Conservation (phyloP, 306 rosid genomes). For the Benincasa hispida region DNA sequence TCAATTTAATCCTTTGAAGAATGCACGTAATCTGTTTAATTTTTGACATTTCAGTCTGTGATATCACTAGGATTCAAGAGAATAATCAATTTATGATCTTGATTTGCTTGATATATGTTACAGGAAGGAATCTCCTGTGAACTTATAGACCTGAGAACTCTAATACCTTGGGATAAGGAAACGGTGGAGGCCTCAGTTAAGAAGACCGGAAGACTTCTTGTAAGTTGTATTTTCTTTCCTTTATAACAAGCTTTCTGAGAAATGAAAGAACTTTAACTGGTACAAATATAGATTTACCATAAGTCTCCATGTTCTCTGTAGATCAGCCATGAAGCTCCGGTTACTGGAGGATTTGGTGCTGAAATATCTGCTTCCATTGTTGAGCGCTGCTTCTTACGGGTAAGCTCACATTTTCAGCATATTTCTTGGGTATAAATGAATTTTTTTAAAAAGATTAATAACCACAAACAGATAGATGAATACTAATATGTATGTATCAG, state of each 20-base stretch:
- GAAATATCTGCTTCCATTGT: slow-evolving; percentile 87
- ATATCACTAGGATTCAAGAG: not conserved
- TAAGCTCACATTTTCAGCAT: slow-evolving; percentile 20
- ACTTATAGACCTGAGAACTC: slow-evolving; percentile 79
- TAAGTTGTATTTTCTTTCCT: slow-evolving; percentile 26
- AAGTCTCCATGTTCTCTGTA: slow-evolving; percentile 11
- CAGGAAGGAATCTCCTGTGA: slow-evolving; percentile 98
- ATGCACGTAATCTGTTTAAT: not conserved
- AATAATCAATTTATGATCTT: not conserved
- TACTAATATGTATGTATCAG: not conserved
- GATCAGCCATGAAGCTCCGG: slow-evolving; percentile 98
- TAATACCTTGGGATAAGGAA: slow-evolving; percentile 96
- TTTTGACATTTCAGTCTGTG: not conserved
- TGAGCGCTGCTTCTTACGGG: slow-evolving; percentile 90
- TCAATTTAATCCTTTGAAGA: not conserved
- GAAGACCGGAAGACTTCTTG: slow-evolving; percentile 92
- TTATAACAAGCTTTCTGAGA: not conserved
- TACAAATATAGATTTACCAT: not conserved
- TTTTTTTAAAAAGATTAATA: not conserved
- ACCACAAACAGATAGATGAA: not conserved
- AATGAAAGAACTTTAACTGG: not conserved
- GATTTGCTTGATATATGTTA: slow-evolving; percentile 12
- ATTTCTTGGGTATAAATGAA: not conserved
- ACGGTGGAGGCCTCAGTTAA: slow-evolving; percentile 80
- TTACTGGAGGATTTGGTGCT: slow-evolving; percentile 95